phyloP scores from a whole-genome alignment of 768 basidiomycete species.

The Piloderma croceum region DNA sequence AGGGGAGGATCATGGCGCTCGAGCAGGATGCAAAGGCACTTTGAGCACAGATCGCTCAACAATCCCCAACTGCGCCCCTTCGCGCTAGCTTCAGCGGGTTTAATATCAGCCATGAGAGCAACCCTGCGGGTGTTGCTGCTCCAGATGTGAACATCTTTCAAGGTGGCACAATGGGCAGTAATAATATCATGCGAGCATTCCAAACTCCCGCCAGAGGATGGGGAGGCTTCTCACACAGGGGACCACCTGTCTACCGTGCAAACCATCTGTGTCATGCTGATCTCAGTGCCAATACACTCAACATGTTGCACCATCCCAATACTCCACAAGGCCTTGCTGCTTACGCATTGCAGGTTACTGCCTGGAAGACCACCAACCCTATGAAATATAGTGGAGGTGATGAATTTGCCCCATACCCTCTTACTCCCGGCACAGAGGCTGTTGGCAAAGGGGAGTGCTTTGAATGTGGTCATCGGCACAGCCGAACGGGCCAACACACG shows the following conservation, averaged over 20 bases:
- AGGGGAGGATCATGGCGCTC: neutral
- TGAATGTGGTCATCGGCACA: constrained; percentile 18
- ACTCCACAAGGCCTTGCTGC: constrained; percentile 12
- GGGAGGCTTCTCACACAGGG: neutral
- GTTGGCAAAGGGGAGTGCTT: constrained; percentile 17
- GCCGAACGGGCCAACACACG: neutral
- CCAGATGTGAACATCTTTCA: neutral
- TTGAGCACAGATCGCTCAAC: neutral
- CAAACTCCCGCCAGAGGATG: neutral
- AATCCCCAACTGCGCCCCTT: neutral
- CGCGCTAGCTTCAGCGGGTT: neutral
- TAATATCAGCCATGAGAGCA: neutral
- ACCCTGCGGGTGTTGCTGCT: neutral
- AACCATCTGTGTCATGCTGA: neutral
- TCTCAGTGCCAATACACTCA: neutral
- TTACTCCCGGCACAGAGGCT: constrained; percentile 18
- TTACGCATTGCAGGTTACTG: constrained; percentile 3
- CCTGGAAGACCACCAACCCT: neutral
- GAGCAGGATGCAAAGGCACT: neutral
- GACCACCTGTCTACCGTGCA: neutral
- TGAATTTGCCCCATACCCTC: constrained; percentile 13
- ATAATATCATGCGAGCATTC: neutral
- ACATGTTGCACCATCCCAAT: constrained; percentile 7
- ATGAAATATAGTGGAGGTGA: neutral
- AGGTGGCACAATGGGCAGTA: neutral